Base-by-base conservation (phyloP, 768 basidiomycete genomes). In the Lenzites betulinus region DNA sequence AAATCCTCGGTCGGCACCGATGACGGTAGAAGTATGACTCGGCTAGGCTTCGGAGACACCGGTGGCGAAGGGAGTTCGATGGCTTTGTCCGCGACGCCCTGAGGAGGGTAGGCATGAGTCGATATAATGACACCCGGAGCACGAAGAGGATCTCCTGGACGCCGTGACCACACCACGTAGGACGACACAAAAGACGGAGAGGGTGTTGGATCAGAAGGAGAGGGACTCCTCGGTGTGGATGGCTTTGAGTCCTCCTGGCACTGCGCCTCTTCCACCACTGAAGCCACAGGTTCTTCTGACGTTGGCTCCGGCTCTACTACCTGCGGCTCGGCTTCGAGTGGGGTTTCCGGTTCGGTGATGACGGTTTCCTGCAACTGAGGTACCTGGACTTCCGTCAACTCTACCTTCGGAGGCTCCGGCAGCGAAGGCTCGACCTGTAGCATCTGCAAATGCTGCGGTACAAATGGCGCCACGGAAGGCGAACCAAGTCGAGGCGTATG, bases 61-160 rank as follows among this genome's bases (percentile, higher is more conserved):
- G 70, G 74, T 13, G 88, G 88, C 1, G 82, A 85, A 12, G 77
- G 74, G 1, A 81, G 64, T 22, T 78, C 75, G 22, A 86, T 66
- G n/a, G 89, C 89, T 18, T 76, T 75, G 43, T 81, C 76, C 0
- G 89, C 68, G 22, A 91, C 74, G 54, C 84, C 74, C 1, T 75
- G 76, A 28, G 90, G 89, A 3, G 90, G 90, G 38, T 78, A 76
- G 2, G 88, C 86, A 22, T 68, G 73, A 0, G 85, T 79, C 1
- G 89, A 89, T 26, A 92, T 87, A 64, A 91, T 89, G 58, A 91
- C 82, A 3, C 85, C 83, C 1, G 88, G 88, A 0, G 89, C 90
- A 46, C 73, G 70, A 3, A 81, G 75, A 0, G 90, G 90, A 69
- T 90, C 76, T 2, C 77, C 73, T 0, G 90, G 90, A 25, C 88